A percentile compares a stretch with the other conserved stretches of the same genome.
phyloP scores from a whole-genome alignment of 441 rosid genomes.

The Gossypium davidsonii region DNA sequence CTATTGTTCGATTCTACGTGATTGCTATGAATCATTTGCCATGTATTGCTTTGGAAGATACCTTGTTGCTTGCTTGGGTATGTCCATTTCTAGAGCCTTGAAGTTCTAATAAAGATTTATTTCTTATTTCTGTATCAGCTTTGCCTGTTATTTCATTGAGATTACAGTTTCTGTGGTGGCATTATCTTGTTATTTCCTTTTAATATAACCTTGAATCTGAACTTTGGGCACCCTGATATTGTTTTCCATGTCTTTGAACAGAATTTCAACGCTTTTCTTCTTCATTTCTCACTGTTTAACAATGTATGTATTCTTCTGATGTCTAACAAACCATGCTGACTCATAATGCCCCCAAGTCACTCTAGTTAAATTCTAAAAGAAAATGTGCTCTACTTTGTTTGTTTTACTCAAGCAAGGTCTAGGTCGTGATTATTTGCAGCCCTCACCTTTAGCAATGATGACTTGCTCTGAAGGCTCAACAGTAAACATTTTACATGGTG shows the following conservation, averaged over 20 bases:
- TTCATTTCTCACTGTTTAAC: background rate
- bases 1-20: slow-evolving; percentile 85
- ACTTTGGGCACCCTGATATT: background rate
- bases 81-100: slow-evolving; percentile 18
- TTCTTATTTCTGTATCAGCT: slow-evolving; percentile 3
- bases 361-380: background rate
- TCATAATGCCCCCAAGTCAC: background rate
- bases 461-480: background rate
- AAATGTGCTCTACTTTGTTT: background rate
- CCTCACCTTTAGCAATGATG: background rate
- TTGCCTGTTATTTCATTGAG: slow-evolving; percentile 1
- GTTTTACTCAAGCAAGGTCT: background rate
- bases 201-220: background rate
- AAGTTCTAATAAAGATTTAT: slow-evolving; percentile 7
- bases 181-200: background rate
- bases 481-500: background rate
- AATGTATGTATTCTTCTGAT: background rate
- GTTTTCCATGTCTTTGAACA: background rate
- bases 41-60: slow-evolving; percentile 99
- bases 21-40: slow-evolving; percentile 66
- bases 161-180: background rate
- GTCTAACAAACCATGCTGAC: background rate
- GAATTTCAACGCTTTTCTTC: background rate
- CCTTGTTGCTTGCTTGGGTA: slow-evolving; percentile 63
- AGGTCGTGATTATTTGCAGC: background rate